Evolutionary conservation across 768 basidiomycete species (phyloP), one percentile per base, ranked within the genome.

Genomic region (Sporobolomyces phaffii): DNA sequence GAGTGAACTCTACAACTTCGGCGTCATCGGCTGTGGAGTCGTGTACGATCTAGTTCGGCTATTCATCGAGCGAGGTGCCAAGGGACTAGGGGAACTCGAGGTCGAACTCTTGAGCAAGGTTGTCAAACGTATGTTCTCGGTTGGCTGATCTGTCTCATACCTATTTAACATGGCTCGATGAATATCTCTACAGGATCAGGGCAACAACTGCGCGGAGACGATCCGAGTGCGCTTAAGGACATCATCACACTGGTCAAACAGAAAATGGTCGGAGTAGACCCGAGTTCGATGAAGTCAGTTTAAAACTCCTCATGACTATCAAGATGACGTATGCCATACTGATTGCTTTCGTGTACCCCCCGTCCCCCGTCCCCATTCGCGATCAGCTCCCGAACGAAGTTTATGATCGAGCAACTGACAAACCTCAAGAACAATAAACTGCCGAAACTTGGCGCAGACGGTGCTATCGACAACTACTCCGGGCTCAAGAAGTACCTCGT

Each of bases 1-100:
- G 26, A 89, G 91, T 3, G 92, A 97, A 76, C 80, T 99, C 24
- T 98, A 97, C 80, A 97, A 97, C 76, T 92, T 97, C 75, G 89
- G 91, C 78, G 90, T 97, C 28, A 84, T 98, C 59, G 90, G 90
- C 4, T 90, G 86, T 62, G 79, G 87, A 15, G 81, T 98, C n/a
- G 79, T 97, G 51, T 98, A 91, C 78, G 96, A 97, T 75, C 77
- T 97, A 52, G 86, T 98, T 70, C 85, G 88, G 11, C 81, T 82
- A 18, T 82, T 98, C 50, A 80, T 98, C 51, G 56, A 58, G 29
- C 41, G 56, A 9, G 54, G 54, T 8, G 79, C 82, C 1, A 79
- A 79, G 45, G 65, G 75, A 3, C 78, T 94, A 59, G 81, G 82
- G 0, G 94, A 97, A 77, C 84, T 88, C 64, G 83, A 84, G 36